These are phyloP conservation scores for Fusarium gaditjirri DNA, from an alignment of 2,329 filamentous ascomycete genomes.

Conservation along the genomic window DNA sequence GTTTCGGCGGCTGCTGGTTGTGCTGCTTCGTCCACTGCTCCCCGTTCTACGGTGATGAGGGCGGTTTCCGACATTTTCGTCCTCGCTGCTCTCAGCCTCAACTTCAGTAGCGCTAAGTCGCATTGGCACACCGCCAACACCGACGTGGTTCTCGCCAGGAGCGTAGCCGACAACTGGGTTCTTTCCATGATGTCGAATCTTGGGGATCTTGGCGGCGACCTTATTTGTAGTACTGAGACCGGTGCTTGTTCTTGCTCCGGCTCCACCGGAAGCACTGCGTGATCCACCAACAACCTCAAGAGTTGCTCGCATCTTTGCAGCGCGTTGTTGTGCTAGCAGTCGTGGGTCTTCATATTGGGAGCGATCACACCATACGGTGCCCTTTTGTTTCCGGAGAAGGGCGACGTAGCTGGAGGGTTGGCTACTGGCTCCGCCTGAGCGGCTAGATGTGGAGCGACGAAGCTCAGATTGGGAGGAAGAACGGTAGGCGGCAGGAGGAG, in stretches of 20 bases:
- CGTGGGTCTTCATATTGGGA: slow-evolving; percentile 92
- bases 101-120: slow-evolving; percentile 95
- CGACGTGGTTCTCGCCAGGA: slow-evolving; percentile 78
- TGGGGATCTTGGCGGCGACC: slow-evolving; percentile 87
- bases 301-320: slow-evolving; percentile 86
- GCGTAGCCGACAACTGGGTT: slow-evolving; percentile 82
- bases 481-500: slow-evolving; percentile 66
- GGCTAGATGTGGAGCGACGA: slow-evolving; percentile 82
- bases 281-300: slow-evolving; percentile 80
- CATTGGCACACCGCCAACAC: slow-evolving; percentile 84
- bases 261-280: slow-evolving; percentile 50
- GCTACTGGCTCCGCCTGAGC: slow-evolving; percentile 68
- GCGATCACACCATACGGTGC: slow-evolving; percentile 97
- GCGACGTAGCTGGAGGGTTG: slow-evolving; percentile 87
- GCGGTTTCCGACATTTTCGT: slow-evolving; percentile 68
- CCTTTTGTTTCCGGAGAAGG: slow-evolving; percentile 95
- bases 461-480: slow-evolving; percentile 67
- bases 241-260: slow-evolving; percentile 66
- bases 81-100: slow-evolving; percentile 85
- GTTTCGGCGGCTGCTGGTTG: slow-evolving; percentile 61
- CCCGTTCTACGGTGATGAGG: slow-evolving; percentile 76
- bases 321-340: slow-evolving; percentile 81
- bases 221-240: slow-evolving; percentile 70
- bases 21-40: slow-evolving; percentile 80
- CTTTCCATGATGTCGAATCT: slow-evolving; percentile 89